These are phyloP conservation scores for Leccinum uliginosum DNA, from an alignment of 768 basidiomycete species.

Conservation along the genomic window DNA sequence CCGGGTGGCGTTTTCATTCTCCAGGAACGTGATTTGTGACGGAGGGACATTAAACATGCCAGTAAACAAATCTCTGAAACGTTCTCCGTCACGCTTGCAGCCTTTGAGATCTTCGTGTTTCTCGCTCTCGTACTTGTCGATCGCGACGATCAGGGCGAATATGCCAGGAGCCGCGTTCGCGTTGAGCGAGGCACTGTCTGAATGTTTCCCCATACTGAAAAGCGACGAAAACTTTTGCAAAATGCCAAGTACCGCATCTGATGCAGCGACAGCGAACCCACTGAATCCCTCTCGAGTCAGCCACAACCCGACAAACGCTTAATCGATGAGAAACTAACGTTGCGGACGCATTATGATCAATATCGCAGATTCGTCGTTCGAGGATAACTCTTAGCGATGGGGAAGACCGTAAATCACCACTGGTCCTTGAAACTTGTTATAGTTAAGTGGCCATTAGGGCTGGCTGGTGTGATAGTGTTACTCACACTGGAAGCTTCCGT, in stretches of 20 bases:
- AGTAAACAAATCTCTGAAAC: slow-evolving; percentile 10
- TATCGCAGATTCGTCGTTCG: background rate
- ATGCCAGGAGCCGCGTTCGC: slow-evolving; percentile 8
- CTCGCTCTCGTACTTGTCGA: slow-evolving; percentile 9
- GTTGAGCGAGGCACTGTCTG: background rate
- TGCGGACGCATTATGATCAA: background rate
- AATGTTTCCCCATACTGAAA: background rate
- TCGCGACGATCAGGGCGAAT: slow-evolving; percentile 17
- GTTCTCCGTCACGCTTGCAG: slow-evolving; percentile 16
- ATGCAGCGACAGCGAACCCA: slow-evolving; percentile 1
- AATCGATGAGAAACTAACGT: background rate
- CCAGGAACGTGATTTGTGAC: slow-evolving; percentile 13
- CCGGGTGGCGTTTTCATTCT: slow-evolving; percentile 15
- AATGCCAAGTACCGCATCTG: background rate
- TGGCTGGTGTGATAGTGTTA: background rate
- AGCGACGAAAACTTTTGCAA: background rate
- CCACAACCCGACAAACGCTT: background rate
- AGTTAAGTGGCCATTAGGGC: background rate
- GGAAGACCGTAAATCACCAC: background rate
- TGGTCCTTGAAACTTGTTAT: background rate
- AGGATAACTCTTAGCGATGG: background rate
- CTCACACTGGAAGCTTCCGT: background rate
- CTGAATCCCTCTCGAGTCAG: background rate
- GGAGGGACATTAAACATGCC: slow-evolving; percentile 11
- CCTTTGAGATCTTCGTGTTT: background rate